Conservation (phyloP, 2,329 filamentous ascomycete genomes). For the Penicillium janthinellum region DNA sequence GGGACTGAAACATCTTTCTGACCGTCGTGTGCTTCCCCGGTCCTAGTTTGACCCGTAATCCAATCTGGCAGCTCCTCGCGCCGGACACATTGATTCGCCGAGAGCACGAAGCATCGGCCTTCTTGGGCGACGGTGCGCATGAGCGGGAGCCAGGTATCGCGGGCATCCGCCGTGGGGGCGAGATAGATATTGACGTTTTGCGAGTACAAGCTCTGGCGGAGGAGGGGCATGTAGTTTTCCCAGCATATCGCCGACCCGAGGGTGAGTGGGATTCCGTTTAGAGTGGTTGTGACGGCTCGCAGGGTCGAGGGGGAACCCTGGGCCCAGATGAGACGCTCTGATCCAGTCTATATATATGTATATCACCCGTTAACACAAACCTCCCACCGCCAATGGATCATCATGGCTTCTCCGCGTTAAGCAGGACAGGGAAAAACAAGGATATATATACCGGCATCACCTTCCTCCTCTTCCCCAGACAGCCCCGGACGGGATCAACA, state of each 20-base stretch:
- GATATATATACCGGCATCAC: slow-evolving; percentile 70
- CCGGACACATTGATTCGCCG: slow-evolving; percentile 77
- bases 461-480: slow-evolving; percentile 84
- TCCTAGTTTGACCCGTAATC: slow-evolving; percentile 44
- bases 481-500: slow-evolving; percentile 71
- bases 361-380: neutral
- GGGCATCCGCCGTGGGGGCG: slow-evolving; percentile 81
- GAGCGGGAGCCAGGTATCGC: slow-evolving; percentile 77
- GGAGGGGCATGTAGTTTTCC: slow-evolving; percentile 93
- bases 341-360: slow-evolving; percentile 62
- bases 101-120: slow-evolving; percentile 81
- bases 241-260: slow-evolving; percentile 88
- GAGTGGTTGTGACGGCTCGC: slow-evolving; percentile 73
- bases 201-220: slow-evolving; percentile 78
- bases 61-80: slow-evolving; percentile 58
- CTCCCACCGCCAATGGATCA: neutral
- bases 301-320: slow-evolving; percentile 79
- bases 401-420: neutral
- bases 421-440: too few species aligned
- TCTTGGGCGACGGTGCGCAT: slow-evolving; percentile 81
- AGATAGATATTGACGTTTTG: slow-evolving; percentile 92
- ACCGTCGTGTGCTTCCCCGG: neutral
- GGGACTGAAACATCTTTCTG: too few species aligned
- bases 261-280: slow-evolving; percentile 76
- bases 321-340: slow-evolving; percentile 83